Conservation (phyloP, 768 basidiomycete genomes). For the Podaxis mareebaensis region DNA sequence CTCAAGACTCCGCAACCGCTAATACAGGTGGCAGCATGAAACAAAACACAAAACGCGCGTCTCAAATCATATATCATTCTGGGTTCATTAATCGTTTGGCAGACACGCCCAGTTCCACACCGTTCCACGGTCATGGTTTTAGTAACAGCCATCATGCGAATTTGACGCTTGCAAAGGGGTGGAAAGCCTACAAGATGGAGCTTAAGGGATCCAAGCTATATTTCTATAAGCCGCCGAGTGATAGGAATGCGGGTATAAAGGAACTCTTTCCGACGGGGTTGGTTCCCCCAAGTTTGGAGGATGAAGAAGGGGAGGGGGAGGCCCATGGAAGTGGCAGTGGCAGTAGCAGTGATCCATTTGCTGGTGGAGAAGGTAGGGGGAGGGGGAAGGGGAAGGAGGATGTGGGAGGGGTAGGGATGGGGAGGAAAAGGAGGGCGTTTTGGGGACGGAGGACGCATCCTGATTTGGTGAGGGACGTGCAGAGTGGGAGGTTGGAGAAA, state of each 20-base stretch:
- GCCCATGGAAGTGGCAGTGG: constrained; percentile 20
- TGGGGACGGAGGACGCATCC: constrained; percentile 81
- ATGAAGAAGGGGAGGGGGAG: constrained; percentile 35
- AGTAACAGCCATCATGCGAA: constrained; percentile 29
- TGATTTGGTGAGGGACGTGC: constrained; percentile 49
- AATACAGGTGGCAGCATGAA: not conserved
- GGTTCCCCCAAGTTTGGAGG: constrained; percentile 54
- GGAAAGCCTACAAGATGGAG: constrained; percentile 87
- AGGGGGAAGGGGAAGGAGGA: constrained; percentile 31
- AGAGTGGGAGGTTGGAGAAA: constrained; percentile 47
- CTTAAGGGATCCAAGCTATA: constrained; percentile 83
- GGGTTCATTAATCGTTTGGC: constrained; percentile 78
- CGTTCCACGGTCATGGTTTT: constrained; percentile 23
- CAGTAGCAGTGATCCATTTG: constrained; percentile 21
- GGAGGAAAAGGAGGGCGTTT: constrained; percentile 65
- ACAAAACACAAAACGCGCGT: constrained; percentile 54
- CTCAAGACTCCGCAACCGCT: not conserved
- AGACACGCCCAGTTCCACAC: constrained; percentile 40
- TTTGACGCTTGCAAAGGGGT: constrained; percentile 57
- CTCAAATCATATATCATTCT: constrained; percentile 75
- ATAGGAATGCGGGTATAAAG: constrained; percentile 62
- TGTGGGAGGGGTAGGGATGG: constrained; percentile 23
- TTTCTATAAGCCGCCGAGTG: constrained; percentile 83
- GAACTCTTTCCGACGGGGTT: constrained; percentile 73
- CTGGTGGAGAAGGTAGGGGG: constrained; percentile 30